These are phyloP conservation scores for Lasiodiplodia hormozganensis DNA, from an alignment of 2,329 filamentous ascomycete species.

Conservation along the genomic window DNA sequence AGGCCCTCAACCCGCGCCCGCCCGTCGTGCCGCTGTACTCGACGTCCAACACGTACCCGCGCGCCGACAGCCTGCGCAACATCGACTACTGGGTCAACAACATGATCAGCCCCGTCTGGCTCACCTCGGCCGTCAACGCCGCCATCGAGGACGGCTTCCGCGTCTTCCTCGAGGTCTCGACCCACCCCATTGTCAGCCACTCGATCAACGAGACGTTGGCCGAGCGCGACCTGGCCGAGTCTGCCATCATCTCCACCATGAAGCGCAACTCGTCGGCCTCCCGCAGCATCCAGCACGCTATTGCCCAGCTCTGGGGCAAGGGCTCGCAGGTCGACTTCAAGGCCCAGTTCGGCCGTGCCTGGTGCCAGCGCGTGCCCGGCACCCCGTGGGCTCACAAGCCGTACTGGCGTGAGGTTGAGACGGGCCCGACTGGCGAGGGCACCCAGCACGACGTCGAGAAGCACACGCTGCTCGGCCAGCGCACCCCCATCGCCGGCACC, in stretches of 20 bases:
- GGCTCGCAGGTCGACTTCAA: constrained; percentile 42
- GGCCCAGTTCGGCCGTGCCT: constrained; percentile 24
- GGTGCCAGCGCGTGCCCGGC: constrained; percentile 30
- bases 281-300: constrained; percentile 38
- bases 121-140: constrained; percentile 46
- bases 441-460: constrained; percentile 42
- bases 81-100: constrained; percentile 50
- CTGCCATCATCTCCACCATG: constrained; percentile 43
- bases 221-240: constrained; percentile 42
- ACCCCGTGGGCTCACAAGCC: constrained; percentile 39
- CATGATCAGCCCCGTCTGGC: constrained; percentile 48
- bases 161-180: constrained; percentile 52
- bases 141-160: constrained; percentile 48
- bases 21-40: constrained; percentile 44
- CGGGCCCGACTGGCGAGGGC: constrained; percentile 3
- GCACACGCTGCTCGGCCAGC: constrained; percentile 46
- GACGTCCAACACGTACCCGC: constrained; percentile 41
- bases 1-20: constrained; percentile 34
- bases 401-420: constrained; percentile 33
- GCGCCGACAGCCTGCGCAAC: constrained; percentile 36
- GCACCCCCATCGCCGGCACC: constrained; percentile 39
- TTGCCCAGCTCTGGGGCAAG: constrained; percentile 41
- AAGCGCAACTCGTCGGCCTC: constrained; percentile 37
- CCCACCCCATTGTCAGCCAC: constrained; percentile 51
- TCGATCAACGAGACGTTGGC: constrained; percentile 51